Conservation (phyloP, 345 rosid species). For the Microthlaspi erraticum region DNA sequence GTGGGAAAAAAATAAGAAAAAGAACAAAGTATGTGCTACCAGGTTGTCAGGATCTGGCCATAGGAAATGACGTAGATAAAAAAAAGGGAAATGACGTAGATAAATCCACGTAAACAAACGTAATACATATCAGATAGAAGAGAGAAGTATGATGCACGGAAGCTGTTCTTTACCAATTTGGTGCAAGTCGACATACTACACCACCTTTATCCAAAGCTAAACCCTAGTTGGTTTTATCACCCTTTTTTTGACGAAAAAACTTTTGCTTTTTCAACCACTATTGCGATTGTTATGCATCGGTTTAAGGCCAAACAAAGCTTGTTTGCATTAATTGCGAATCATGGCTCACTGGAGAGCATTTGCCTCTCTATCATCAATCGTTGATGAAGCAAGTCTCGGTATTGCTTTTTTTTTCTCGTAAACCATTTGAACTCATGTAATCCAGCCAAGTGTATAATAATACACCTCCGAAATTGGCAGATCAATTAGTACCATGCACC, state of each 20-base stretch:
- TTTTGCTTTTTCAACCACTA: slow-evolving; percentile 30
- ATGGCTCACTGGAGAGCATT: not conserved
- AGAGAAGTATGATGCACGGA: slow-evolving; percentile 27
- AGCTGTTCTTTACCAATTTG: slow-evolving; percentile 14
- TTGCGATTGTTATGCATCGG: not conserved
- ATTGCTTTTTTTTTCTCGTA: not conserved
- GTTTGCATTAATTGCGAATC: not conserved
- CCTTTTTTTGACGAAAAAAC: slow-evolving; percentile 13
- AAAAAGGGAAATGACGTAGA: slow-evolving; percentile 12
- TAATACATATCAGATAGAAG: not conserved
- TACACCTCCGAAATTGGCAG: not conserved
- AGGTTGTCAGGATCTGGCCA: no score
- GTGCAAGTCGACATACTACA: slow-evolving; percentile 37
- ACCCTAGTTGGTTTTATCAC: slow-evolving; percentile 36
- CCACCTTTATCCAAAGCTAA: slow-evolving; percentile 34
- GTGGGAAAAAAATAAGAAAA: not conserved
- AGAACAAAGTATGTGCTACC: slow-evolving; percentile 1
- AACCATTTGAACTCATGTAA: not conserved
- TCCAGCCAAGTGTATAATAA: not conserved
- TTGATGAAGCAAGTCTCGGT: slow-evolving; percentile 1
- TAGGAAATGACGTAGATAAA: no score
- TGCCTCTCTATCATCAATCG: not conserved
- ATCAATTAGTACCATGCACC: not conserved
- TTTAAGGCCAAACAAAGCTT: slow-evolving; percentile 1
- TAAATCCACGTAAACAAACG: slow-evolving; percentile 16